Evolutionary conservation across 1,139 yeast species (phyloP), one percentile per base, ranked within the genome.

Genomic region (Hansenula lynferdii): DNA sequence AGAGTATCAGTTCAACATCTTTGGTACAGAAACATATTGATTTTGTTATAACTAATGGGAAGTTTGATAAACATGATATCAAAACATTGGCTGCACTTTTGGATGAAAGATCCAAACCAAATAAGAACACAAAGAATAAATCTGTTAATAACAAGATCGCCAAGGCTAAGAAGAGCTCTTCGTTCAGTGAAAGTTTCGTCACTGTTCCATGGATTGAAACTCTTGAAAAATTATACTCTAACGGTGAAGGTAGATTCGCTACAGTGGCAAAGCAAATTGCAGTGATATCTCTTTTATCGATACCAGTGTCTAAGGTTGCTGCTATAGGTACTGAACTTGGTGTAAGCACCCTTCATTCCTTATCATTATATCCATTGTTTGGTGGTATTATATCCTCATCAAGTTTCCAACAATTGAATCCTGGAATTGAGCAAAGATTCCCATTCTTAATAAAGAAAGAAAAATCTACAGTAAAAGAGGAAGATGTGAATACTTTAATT

Each of bases 151-250:
- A 32, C 21, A 25, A 23, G 17, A 12, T 11, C 15, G 21, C 34
- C 8, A 35, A 27, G 20, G 34, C 43, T 12, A 54, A 46, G 26
- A 26, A 31, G 7, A 8, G 31, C 1, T 16, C 38, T 5, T 28
- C 44, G 4, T 79, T 82, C 58, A 70, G 80, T 1, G 80, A 75
- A 40, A 56, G 51, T 27, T 83, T 82, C 56, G 76, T 80, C 1
- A 64, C 64, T 17, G 50, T 60, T 2, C 59, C 66, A 12, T 82
- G 87, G 87, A 60, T 80, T 16, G 80, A 77, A 44, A 57, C 61
- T 14, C 53, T 83, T 35, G 90, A 83, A 50, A 64, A 63, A 27
- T 56, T 77, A 38, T 81, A 75, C 58, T 69, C 71, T 8, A 71
- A 69, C 37, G 87, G 86, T 4, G 64, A 62, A 19, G 77, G 85